Evolutionary conservation across 1,139 yeast genomes (phyloP).

Genomic region (Pichia norvegensis): DNA sequence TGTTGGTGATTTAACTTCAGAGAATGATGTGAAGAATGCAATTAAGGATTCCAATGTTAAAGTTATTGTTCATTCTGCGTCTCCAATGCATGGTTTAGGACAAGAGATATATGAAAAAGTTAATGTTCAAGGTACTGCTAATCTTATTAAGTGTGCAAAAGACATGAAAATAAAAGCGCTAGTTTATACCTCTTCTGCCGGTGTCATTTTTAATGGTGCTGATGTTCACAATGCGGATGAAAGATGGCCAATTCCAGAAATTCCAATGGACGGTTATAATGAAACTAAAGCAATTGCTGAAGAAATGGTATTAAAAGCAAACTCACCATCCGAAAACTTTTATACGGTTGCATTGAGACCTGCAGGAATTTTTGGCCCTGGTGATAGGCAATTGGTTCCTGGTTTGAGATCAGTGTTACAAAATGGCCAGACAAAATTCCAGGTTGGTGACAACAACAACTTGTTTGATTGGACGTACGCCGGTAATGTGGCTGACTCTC

Average conservation of each 20-base stretch:
- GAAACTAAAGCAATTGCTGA: slow-evolving; percentile 94
- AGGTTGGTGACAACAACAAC: slow-evolving; percentile 88
- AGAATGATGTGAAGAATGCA: slow-evolving; percentile 59
- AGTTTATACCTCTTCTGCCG: slow-evolving; percentile 95
- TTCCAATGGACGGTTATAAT: slow-evolving; percentile 95
- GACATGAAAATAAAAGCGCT: slow-evolving; percentile 50
- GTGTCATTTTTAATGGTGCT: slow-evolving; percentile 91
- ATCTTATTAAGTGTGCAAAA: slow-evolving; percentile 61
- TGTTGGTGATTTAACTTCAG: slow-evolving; percentile 79
- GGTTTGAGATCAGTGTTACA: slow-evolving; percentile 79
- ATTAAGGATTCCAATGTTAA: slow-evolving; percentile 53
- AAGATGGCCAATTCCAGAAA: slow-evolving; percentile 82
- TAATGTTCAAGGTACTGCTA: slow-evolving; percentile 82
- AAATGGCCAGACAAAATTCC: slow-evolving; percentile 83
- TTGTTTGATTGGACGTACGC: slow-evolving; percentile 95
- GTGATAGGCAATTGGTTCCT: slow-evolving; percentile 94
- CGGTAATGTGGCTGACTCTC: slow-evolving; percentile 99
- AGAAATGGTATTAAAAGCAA: slow-evolving; percentile 65
- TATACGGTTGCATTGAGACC: slow-evolving; percentile 86
- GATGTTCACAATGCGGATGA: slow-evolving; percentile 91
- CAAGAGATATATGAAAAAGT: slow-evolving; percentile 80
- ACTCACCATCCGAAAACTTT: slow-evolving; percentile 45
- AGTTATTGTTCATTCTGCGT: slow-evolving; percentile 90
- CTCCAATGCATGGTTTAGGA: slow-evolving; percentile 86
- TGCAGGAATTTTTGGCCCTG: slow-evolving; percentile 98